Percentiles rank a stretch among this genome's conserved stretches.
These are phyloP conservation scores for Calonectria honghensis DNA, from an alignment of 2,329 filamentous ascomycete genomes.

Conservation along the genomic window DNA sequence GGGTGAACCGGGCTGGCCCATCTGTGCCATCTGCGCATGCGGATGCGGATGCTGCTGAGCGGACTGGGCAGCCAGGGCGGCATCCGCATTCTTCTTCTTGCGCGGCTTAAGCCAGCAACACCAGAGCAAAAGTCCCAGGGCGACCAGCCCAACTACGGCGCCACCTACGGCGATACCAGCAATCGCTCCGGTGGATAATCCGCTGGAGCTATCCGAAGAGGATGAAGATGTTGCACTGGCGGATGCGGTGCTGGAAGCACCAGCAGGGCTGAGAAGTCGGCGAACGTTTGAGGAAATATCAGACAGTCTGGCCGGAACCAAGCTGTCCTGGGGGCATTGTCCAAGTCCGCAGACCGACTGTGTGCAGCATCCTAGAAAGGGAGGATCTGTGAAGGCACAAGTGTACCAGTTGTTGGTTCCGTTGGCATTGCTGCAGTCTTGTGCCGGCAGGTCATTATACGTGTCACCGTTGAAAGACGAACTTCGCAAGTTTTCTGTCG, in stretches of 20 bases:
- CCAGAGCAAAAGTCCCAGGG: slow-evolving; percentile 31
- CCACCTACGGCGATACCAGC: slow-evolving; percentile 35
- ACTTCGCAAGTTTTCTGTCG: slow-evolving; percentile 53
- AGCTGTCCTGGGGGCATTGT: slow-evolving; percentile 40
- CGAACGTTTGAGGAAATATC: slow-evolving; percentile 38
- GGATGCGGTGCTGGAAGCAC: background rate
- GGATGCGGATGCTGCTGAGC: background rate
- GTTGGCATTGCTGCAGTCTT: slow-evolving; percentile 56
- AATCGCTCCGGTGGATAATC: slow-evolving; percentile 35
- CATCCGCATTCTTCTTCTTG: slow-evolving; percentile 24
- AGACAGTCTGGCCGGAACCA: slow-evolving; percentile 45
- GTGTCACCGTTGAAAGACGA: slow-evolving; percentile 57
- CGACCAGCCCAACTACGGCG: background rate
- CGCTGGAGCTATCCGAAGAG: background rate
- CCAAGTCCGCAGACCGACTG: slow-evolving; percentile 49
- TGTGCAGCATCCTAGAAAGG: slow-evolving; percentile 64
- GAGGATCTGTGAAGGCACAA: slow-evolving; percentile 56
- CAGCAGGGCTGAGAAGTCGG: slow-evolving; percentile 45
- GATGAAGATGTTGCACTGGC: slow-evolving; percentile 28
- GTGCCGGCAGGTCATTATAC: slow-evolving; percentile 58
- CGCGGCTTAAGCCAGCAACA: slow-evolving; percentile 21
- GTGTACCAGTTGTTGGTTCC: slow-evolving; percentile 58
- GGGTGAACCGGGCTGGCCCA: slow-evolving; percentile 40
- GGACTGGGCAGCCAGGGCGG: background rate
- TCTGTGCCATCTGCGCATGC: background rate